Evolutionary conservation across 1,284 basidiomycete species (phyloP).

Genomic region (Xerocomus amazonicus): DNA sequence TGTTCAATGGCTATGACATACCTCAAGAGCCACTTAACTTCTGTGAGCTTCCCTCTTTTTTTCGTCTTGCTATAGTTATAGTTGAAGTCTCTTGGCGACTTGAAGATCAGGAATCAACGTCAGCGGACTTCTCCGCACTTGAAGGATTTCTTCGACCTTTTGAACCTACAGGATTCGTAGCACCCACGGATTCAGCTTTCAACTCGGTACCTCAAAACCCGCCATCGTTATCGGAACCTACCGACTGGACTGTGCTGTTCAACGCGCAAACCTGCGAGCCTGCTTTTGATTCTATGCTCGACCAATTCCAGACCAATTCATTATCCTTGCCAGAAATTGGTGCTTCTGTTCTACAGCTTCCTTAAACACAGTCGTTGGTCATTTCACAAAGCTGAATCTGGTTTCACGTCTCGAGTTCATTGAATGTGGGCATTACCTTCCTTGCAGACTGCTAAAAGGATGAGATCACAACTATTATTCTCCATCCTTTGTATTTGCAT

Average conservation of each 20-base stretch:
- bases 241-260: not conserved
- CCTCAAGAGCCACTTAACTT: slow-evolving; percentile 1
- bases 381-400: not conserved
- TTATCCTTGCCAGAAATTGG: not conserved
- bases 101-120: not conserved
- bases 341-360: not conserved
- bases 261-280: not conserved
- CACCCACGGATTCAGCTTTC: not conserved
- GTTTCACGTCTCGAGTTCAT: not conserved
- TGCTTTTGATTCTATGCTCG: not conserved
- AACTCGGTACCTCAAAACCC: not conserved
- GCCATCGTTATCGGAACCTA: not conserved
- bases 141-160: slow-evolving; percentile 11
- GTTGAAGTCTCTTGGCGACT: too few relatives aligned
- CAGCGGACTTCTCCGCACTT: slow-evolving; percentile 1
- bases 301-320: not conserved
- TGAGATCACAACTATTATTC: too few relatives aligned
- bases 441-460: too few relatives aligned
- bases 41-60: not conserved
- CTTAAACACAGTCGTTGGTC: not conserved
- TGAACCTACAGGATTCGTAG: not conserved
- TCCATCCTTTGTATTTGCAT: too few relatives aligned
- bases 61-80: not conserved
- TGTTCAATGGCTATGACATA: slow-evolving; percentile 19
- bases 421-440: not conserved